Conservation (phyloP, 2,329 filamentous ascomycete species). For the Scytalidium sp. region DNA sequence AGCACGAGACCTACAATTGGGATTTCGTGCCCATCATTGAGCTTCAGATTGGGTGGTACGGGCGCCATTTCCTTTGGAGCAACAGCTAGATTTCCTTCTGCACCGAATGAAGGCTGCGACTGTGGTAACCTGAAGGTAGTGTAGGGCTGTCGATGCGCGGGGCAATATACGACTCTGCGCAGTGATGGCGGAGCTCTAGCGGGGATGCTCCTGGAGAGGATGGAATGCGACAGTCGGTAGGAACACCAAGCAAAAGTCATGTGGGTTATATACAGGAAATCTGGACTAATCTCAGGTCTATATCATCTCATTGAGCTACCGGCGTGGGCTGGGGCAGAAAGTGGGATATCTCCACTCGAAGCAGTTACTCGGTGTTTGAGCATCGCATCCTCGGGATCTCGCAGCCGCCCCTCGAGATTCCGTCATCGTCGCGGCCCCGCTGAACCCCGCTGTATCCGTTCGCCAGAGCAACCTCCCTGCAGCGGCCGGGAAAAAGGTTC, state of each 20-base stretch:
- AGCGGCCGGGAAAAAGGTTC: no score
- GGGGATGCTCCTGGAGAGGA: not conserved
- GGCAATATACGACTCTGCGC: not conserved
- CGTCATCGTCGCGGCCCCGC: no score
- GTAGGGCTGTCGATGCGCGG: constrained; percentile 27
- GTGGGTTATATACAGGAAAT: not conserved
- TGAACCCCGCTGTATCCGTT: no score
- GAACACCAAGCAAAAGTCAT: constrained; percentile 9
- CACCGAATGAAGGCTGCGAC: constrained; percentile 11
- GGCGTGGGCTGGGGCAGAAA: no score
- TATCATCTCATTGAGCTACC: not conserved
- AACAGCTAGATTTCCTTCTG: constrained; percentile 54
- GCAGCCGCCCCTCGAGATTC: no score
- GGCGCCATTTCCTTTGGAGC: constrained; percentile 64
- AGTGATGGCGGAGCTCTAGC: not conserved
- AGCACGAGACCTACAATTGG: constrained; percentile 54
- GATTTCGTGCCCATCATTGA: constrained; percentile 72
- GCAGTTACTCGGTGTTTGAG: no score
- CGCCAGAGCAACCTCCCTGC: no score
- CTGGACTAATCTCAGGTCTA: not conserved
- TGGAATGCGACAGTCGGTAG: constrained; percentile 2
- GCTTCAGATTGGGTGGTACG: constrained; percentile 58
- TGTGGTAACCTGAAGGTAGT: constrained; percentile 13
- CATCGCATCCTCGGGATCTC: no score
- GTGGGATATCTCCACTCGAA: no score